A percentile compares a stretch with the other conserved stretches of the same genome.
These are phyloP conservation scores for Solanum chacoense DNA, from an alignment of 305 asterid genomes.

Conservation along the genomic window DNA sequence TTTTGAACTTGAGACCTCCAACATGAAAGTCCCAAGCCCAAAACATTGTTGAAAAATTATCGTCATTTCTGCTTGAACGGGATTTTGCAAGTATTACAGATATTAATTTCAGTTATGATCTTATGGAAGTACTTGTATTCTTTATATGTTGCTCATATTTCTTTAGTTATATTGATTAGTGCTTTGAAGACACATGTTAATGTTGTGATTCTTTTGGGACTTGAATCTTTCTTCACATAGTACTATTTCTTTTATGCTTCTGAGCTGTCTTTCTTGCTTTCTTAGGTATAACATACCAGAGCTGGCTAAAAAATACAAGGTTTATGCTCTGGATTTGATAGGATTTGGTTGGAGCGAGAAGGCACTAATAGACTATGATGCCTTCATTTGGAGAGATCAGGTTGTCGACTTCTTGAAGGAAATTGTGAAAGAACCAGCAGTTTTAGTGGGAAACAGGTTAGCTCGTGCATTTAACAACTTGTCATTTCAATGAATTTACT, in stretches of 20 bases:
- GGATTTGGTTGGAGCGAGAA: constrained; percentile 99
- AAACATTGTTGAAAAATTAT: background rate
- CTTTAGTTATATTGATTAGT: background rate
- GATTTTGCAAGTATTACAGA: background rate
- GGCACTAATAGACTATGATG: constrained; percentile 87
- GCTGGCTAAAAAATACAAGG: constrained; percentile 75
- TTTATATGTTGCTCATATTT: background rate
- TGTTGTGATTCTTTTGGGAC: background rate
- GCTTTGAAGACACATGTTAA: background rate
- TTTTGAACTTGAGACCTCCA: no score
- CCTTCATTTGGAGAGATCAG: constrained; percentile 87
- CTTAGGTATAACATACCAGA: constrained; percentile 90
- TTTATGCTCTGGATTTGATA: constrained; percentile 82
- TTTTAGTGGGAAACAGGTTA: constrained; percentile 93
- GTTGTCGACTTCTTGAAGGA: constrained; percentile 80
- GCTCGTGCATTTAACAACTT: background rate
- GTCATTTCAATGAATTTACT: background rate
- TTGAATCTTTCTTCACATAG: background rate
- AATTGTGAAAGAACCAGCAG: constrained; percentile 73
- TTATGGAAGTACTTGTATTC: background rate
- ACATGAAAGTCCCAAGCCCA: no score
- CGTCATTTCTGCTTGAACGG: background rate
- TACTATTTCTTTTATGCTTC: background rate
- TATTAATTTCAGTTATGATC: background rate
- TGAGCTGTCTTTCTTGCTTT: background rate